Percentiles rank a stretch among this genome's conserved stretches.
These are phyloP conservation scores for Yueomyces sinensis DNA, from an alignment of 805 yeast species.

Conservation along the genomic window DNA sequence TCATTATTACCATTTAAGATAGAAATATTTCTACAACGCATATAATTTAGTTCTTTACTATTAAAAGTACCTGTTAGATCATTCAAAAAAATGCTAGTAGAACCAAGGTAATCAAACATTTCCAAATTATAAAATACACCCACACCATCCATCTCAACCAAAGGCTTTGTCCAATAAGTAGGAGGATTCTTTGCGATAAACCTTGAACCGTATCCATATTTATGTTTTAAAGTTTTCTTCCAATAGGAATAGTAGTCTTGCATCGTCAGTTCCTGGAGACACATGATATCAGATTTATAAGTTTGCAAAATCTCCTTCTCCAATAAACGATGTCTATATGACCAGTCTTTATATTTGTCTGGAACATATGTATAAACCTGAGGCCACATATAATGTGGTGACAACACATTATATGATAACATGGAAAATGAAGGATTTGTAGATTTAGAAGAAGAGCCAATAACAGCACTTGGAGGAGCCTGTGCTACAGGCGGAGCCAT, in stretches of 20 bases:
- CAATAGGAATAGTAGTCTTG: conserved; percentile 29
- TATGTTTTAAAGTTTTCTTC: conserved; percentile 21
- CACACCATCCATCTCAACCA: conserved; percentile 45
- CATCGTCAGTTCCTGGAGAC: conserved; percentile 41
- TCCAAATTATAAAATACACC: conserved; percentile 37
- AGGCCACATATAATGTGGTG: conserved; percentile 48
- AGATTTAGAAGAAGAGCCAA: not conserved
- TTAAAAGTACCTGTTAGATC: conserved; percentile 20
- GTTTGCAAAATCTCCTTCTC: conserved; percentile 23
- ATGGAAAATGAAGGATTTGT: conserved; percentile 15
- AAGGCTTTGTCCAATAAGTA: conserved; percentile 35
- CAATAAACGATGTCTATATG: conserved; percentile 32
- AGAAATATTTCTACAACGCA: conserved; percentile 10
- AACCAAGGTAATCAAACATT: conserved; percentile 31
- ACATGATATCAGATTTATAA: conserved; percentile 42
- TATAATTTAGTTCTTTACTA: conserved; percentile 15
- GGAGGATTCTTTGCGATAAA: conserved; percentile 41
- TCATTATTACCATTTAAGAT: conserved; percentile 23
- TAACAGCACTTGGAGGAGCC: not conserved
- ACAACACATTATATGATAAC: conserved; percentile 34
- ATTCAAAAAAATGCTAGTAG: conserved; percentile 24
- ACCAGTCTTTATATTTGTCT: conserved; percentile 34
- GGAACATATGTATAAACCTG: conserved; percentile 40
- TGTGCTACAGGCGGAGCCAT: conserved; percentile 70
- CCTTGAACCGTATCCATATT: conserved; percentile 31